Conservation (phyloP, 805 yeast genomes). For the Candida sphagnicola region DNA sequence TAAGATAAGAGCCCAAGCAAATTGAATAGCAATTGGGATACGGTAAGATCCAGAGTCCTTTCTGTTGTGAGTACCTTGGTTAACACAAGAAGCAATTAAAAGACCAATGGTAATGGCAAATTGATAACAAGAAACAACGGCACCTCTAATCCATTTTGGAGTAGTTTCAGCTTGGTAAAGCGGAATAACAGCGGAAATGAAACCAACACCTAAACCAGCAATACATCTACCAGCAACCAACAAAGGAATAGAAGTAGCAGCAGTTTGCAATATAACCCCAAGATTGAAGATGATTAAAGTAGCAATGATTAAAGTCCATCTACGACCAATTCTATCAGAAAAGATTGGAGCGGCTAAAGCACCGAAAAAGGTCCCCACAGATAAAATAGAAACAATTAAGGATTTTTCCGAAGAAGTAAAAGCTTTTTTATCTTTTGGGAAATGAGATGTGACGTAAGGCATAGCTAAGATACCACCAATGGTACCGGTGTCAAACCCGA, state of each 20-base stretch:
- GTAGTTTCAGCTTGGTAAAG: constrained; percentile 38
- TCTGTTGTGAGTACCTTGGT: constrained; percentile 31
- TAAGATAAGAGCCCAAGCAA: constrained; percentile 31
- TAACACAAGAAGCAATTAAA: constrained; percentile 33
- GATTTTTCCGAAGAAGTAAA: constrained; percentile 20
- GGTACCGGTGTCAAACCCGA: constrained; percentile 42
- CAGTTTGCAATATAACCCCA: constrained; percentile 37
- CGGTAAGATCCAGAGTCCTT: constrained; percentile 37
- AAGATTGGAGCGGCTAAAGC: constrained; percentile 33
- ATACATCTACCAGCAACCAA: constrained; percentile 37
- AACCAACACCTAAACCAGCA: constrained; percentile 41
- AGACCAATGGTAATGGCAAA: constrained; percentile 38
- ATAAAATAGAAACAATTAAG: constrained; percentile 24
- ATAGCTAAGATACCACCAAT: constrained; percentile 40
- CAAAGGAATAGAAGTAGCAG: constrained; percentile 29
- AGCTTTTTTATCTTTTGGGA: constrained; percentile 13
- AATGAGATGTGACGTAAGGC: constrained; percentile 29
- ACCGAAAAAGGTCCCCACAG: constrained; percentile 42
- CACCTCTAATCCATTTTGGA: constrained; percentile 44
- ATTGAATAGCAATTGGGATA: constrained; percentile 38
- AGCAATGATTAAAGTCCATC: constrained; percentile 32
- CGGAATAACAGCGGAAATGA: constrained; percentile 37
- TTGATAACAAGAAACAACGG: constrained; percentile 37
- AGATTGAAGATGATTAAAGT: constrained; percentile 32
- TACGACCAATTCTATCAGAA: constrained; percentile 37